Base-by-base conservation (phyloP, 2,329 filamentous ascomycete genomes). In the Blastomyces emzantsi region DNA sequence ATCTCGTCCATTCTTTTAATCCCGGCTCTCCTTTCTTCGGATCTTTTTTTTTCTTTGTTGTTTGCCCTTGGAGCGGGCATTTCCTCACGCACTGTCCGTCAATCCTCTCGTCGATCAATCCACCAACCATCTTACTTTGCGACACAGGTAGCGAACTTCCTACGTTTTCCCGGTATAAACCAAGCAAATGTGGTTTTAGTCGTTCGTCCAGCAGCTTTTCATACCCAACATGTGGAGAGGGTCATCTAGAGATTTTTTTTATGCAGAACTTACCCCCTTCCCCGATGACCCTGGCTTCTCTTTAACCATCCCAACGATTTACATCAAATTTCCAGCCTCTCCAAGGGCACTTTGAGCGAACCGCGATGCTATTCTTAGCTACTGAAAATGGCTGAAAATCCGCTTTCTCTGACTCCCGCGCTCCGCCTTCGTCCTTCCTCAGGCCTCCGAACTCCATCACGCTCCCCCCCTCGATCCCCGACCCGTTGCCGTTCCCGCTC, bases 401-500 rank as follows among this genome's bases (percentile, higher is more conserved):
- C 71, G 64, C 72, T 72, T 66, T 70, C 73, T 66, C 65, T 71
- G 66, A 63, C 65, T 68, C 68, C 73, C 67, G 49, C 70, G 67
- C 60, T 72, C 67, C 41, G 71, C 72, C 62, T 73, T 66, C 57
- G 39, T 19, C 57, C 57, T 8, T 49, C 57, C 19, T 47, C 57
- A 8, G 25, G 17, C 22, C 15, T 47, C 13, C 9, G 39, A 47
- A 56, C 63, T 51, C 67, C 70, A 69, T 47, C 69, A 68, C 55
- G 72, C 63, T 66, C 69, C 19, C 66, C 69, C 45, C 66, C 69
- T 25, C 71, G 72, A 41, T 67, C 70, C 13, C 69, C 70, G 63
- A 74, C 76, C 11, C 71, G 70, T 33, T 74, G 75, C 58, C 71
- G 73, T n/a, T 74, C 76, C 33, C 71, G 72, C 56, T 76, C 75